phyloP scores from a whole-genome alignment of 2,329 filamentous ascomycete genomes.

The Aspergillus versicolor region DNA sequence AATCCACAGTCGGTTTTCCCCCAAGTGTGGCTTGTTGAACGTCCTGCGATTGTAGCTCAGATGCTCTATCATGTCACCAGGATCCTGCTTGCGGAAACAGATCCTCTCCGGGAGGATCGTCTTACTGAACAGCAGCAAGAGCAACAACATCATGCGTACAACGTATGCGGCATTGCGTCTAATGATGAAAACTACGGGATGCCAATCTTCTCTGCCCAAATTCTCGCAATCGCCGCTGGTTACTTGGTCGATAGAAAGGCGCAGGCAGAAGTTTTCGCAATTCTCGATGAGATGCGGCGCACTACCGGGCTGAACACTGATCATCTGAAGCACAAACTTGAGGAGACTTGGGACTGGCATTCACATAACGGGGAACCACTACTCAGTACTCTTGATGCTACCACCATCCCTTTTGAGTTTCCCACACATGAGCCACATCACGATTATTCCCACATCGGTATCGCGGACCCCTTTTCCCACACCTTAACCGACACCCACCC shows the following conservation, averaged over 20 bases:
- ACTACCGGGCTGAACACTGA: slow-evolving; percentile 78
- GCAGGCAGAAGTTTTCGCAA: slow-evolving; percentile 76
- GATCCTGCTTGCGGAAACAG: slow-evolving; percentile 74
- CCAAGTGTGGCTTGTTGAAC: slow-evolving; percentile 84
- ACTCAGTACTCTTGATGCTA: slow-evolving; percentile 8
- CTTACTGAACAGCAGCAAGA: slow-evolving; percentile 68
- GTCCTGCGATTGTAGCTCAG: slow-evolving; percentile 75
- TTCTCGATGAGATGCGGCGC: slow-evolving; percentile 71
- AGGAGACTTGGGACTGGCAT: slow-evolving; percentile 74
- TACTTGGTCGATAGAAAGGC: slow-evolving; percentile 67
- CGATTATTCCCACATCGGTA: slow-evolving; percentile 63
- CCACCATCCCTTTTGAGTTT: slow-evolving; percentile 16
- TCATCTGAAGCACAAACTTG: slow-evolving; percentile 70
- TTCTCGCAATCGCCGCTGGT: slow-evolving; percentile 73
- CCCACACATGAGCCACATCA: slow-evolving; percentile 17
- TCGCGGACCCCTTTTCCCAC: slow-evolving; percentile 43
- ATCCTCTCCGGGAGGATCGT: slow-evolving; percentile 64
- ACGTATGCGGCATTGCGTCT: slow-evolving; percentile 85
- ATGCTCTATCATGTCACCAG: slow-evolving; percentile 88
- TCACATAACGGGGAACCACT: slow-evolving; percentile 34
- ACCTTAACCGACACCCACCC: slow-evolving; percentile 77
- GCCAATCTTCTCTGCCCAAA: slow-evolving; percentile 74
- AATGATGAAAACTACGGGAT: slow-evolving; percentile 80
- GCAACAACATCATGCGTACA: slow-evolving; percentile 72
- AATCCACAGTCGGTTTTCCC: slow-evolving; percentile 74